A percentile compares a stretch with the other conserved stretches of the same genome.
Conservation (phyloP, 108 stramenopile genomes). For the Schizochytrium sp. region DNA sequence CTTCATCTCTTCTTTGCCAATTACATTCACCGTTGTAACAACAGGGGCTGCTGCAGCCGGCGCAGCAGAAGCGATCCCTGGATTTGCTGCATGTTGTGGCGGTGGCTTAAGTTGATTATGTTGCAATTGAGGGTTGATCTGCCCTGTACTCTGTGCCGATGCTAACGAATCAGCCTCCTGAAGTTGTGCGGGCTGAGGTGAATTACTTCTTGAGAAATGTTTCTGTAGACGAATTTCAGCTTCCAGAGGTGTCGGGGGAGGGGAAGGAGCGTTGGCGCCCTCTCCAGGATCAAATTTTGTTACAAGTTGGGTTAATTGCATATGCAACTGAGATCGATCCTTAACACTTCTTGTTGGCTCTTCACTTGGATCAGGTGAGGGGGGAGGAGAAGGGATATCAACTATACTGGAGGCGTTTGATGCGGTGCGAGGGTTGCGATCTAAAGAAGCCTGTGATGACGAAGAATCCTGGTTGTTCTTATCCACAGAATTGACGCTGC, state of each 20-base stretch:
- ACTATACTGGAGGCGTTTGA: not conserved
- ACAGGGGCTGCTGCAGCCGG: no score
- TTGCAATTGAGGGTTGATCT: no score
- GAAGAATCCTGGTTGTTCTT: no score
- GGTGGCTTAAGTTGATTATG: no score
- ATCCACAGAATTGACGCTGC: no score
- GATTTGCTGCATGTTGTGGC: no score
- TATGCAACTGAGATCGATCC: not conserved
- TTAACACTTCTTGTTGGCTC: no score
- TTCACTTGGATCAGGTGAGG: not conserved
- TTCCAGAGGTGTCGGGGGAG: not conserved
- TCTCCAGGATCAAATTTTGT: not conserved
- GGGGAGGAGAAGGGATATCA: not conserved
- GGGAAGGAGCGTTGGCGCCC: not conserved
- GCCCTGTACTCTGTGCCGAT: no score
- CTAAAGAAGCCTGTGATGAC: not conserved
- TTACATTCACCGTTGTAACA: not conserved
- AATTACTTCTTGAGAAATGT: not conserved
- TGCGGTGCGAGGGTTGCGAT: not conserved
- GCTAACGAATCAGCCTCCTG: no score
- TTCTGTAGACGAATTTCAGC: not conserved
- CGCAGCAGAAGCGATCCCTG: no score
- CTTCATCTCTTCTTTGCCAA: not conserved
- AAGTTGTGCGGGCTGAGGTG: not conserved
- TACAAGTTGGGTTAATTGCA: not conserved